Conservation (phyloP, 495 filamentous ascomycete species). For the Elasticomyces elasticus region DNA sequence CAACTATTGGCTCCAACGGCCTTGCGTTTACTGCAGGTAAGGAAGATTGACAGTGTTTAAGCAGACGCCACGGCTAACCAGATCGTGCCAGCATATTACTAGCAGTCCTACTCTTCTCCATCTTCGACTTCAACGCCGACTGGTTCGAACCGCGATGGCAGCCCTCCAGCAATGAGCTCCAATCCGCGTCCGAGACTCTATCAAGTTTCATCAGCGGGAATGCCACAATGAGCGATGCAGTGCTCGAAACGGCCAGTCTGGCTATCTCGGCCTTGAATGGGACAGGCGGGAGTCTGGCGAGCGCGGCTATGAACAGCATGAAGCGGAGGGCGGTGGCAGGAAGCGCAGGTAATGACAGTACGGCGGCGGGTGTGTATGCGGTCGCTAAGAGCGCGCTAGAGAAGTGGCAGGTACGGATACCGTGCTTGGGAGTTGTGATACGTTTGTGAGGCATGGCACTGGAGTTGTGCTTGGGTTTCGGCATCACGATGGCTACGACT, state of each 20-base stretch:
- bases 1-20: conserved; percentile 33
- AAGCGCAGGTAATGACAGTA: not conserved
- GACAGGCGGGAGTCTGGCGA: conserved; percentile 24
- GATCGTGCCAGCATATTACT: too few species aligned
- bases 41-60: too few species aligned
- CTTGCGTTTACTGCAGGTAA: conserved; percentile 39
- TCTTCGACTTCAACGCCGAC: conserved; percentile 33
- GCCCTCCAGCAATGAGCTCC: not conserved
- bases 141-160: conserved; percentile 34
- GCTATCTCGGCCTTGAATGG: conserved; percentile 27
- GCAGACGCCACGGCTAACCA: too few species aligned
- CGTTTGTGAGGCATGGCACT: conserved; percentile 21
- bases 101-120: conserved; percentile 34
- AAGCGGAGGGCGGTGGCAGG: conserved; percentile 15
- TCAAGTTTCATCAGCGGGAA: conserved; percentile 1
- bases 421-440: conserved; percentile 32
- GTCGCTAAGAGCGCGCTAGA: conserved; percentile 25
- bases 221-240: conserved; percentile 24
- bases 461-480: not conserved
- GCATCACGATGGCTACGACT: not conserved
- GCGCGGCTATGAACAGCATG: conserved; percentile 25
- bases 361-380: conserved; percentile 10
- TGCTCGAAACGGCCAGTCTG: conserved; percentile 24
- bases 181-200: conserved; percentile 6
- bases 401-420: conserved; percentile 32